Evolutionary conservation across 805 yeast genomes (phyloP).

Genomic region (Sugiyamaella marilandica): DNA sequence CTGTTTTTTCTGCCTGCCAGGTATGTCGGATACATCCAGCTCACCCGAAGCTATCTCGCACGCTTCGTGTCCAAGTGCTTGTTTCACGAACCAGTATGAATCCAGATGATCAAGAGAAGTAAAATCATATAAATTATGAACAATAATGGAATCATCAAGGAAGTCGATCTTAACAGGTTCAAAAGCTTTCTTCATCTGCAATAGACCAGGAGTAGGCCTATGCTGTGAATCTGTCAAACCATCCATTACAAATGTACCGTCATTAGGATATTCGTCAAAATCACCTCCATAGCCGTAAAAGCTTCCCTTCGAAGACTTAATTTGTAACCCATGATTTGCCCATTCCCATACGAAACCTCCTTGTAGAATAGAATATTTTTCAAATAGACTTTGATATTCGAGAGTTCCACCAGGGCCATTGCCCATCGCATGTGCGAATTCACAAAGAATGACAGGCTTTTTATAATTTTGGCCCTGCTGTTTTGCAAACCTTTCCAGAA

Average conservation of each 20-base stretch:
- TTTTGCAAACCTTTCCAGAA: conserved; percentile 18
- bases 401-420: conserved; percentile 35
- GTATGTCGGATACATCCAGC: conserved; percentile 2
- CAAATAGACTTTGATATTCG: conserved; percentile 34
- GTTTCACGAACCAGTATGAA: conserved; percentile 1
- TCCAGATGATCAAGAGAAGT: conserved; percentile 4
- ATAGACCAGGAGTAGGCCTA: conserved; percentile 35
- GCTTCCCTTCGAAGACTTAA: conserved; percentile 13
- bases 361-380: conserved; percentile 29
- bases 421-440: conserved; percentile 38
- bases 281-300: conserved; percentile 28
- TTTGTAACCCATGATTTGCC: conserved; percentile 34
- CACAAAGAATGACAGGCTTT: conserved; percentile 35
- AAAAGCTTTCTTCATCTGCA: conserved; percentile 31
- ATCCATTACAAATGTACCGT: conserved; percentile 35
- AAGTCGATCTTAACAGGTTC: conserved; percentile 25
- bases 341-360: conserved; percentile 40
- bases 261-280: conserved; percentile 34
- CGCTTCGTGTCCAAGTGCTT: not conserved
- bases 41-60: not conserved
- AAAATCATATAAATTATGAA: conserved; percentile 15
- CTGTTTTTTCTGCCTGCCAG: not conserved
- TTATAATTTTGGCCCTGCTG: conserved; percentile 10
- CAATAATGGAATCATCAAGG: not conserved
- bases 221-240: conserved; percentile 34